Evolutionary conservation across 2,329 filamentous ascomycete species (phyloP), one percentile per base, ranked within the genome.

Genomic region (Fusarium sp.): DNA sequence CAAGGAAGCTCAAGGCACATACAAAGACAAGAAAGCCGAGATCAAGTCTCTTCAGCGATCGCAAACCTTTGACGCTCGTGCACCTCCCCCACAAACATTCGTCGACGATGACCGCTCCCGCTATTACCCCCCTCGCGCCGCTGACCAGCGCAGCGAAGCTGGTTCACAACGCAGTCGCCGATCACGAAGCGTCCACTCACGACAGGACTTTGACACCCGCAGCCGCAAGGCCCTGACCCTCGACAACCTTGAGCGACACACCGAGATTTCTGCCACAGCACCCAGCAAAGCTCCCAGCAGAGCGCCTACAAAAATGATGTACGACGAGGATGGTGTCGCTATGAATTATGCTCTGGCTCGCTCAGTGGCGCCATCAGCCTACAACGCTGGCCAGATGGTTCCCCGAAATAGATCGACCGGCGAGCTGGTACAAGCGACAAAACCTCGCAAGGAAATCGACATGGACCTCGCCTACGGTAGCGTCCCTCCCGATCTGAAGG

Each of bases 401-500:
- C 79, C 80, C 49, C 83, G 78, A 27, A 74, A 75, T 29, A 66
- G 65, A 25, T 85, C 85, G 9, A 81, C 85, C 22, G 79, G 82
- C 2, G 76, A 81, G 12, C 69, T 84, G 22, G 73, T 74, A 27
- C 52, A 57, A 24, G 34, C 47, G 51, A 66, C 73, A 47, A 68
- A 66, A 74, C 64, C 69, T 27, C 71, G 75, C 46, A 84, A 86
- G 73, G 84, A 90, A 59, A 90, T 97, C 73, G 95, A 98, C 77
- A 94, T 97, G 92, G 87, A 97, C 77, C 85, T 98, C 10, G 95
- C 95, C 10, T 98, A 98, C 76, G 95, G 95, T 64, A 90, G 93
- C 55, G 85, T 96, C 0, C 92, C 92, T 2, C 89, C 92, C 60
- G 88, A 94, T 74, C 81, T 93, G 81, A 78, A 82, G 76, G 57